These are phyloP conservation scores for Begonia loranthoides DNA, from an alignment of 306 rosid species.

Conservation along the genomic window DNA sequence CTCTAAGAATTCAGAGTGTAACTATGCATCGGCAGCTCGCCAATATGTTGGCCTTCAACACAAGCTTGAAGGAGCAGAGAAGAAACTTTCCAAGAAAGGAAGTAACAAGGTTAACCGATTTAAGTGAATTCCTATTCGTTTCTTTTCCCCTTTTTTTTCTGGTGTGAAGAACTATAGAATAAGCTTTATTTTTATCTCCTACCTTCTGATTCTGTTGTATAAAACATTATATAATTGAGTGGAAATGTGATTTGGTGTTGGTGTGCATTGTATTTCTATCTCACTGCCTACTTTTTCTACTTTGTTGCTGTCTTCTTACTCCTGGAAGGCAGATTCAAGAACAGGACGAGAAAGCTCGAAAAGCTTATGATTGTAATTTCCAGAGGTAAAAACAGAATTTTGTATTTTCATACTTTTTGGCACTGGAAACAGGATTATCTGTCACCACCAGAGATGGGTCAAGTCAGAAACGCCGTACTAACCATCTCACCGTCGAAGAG, in stretches of 20 bases:
- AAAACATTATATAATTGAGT: slow-evolving; percentile 56
- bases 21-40: slow-evolving; percentile 73
- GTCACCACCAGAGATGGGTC: neutral
- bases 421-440: neutral
- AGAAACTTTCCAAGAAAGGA: slow-evolving; percentile 1
- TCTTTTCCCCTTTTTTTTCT: slow-evolving; percentile 9
- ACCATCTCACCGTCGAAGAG: too few relatives aligned
- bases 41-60: slow-evolving; percentile 41
- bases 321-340: neutral
- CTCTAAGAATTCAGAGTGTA: slow-evolving; percentile 56
- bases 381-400: neutral
- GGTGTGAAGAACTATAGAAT: slow-evolving; percentile 86
- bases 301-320: slow-evolving; percentile 7
- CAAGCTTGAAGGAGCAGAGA: slow-evolving; percentile 14
- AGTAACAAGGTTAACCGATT: slow-evolving; percentile 40
- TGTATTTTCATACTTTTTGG: neutral
- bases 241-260: slow-evolving; percentile 71
- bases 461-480: too few relatives aligned
- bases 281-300: slow-evolving; percentile 11
- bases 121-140: slow-evolving; percentile 26
- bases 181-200: slow-evolving; percentile 8
- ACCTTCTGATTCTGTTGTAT: slow-evolving; percentile 48
- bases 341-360: neutral
- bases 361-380: neutral
- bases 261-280: slow-evolving; percentile 45